Evolutionary conservation across 805 yeast species (phyloP).

Genomic region (Kregervanrija fluxuum): DNA sequence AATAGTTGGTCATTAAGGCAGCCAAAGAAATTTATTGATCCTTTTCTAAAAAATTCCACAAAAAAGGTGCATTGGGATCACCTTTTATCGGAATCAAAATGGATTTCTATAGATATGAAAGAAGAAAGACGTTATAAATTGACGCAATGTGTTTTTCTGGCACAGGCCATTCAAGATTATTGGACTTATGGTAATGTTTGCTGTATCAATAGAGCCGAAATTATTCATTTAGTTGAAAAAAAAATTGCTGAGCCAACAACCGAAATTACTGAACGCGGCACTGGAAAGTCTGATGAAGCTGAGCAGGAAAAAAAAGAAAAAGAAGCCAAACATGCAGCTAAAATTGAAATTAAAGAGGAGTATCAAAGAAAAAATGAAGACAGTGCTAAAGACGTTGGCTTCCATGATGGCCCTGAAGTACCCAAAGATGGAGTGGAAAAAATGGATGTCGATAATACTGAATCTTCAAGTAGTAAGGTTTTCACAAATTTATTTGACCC

Average conservation of each 20-base stretch:
- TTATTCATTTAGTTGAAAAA: conserved; percentile 22
- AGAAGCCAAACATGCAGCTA: conserved; percentile 1
- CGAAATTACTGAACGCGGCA: not conserved
- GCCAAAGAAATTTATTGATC: conserved; percentile 65
- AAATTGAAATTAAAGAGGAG: not conserved
- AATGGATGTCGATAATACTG: conserved; percentile 8
- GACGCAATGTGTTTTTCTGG: conserved; percentile 61
- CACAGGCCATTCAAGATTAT: conserved; percentile 69
- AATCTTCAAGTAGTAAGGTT: not conserved
- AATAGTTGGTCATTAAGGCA: conserved; percentile 91
- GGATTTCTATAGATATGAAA: conserved; percentile 75
- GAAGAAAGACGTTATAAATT: conserved; percentile 65
- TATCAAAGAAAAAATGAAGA: not conserved
- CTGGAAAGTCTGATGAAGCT: conserved; percentile 1
- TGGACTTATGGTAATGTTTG: conserved; percentile 70
- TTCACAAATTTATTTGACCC: conserved; percentile 20
- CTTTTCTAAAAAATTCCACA: conserved; percentile 37
- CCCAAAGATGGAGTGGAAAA: not conserved
- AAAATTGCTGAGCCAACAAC: conserved; percentile 2
- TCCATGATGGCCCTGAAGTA: not conserved
- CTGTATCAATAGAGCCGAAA: conserved; percentile 50
- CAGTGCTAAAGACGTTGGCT: not conserved
- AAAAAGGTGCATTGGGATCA: conserved; percentile 60
- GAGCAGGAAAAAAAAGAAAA: conserved; percentile 3
- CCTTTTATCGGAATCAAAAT: conserved; percentile 67